These are phyloP conservation scores for Penicillium riverlandense DNA, from an alignment of 495 filamentous ascomycete genomes.

Conservation along the genomic window DNA sequence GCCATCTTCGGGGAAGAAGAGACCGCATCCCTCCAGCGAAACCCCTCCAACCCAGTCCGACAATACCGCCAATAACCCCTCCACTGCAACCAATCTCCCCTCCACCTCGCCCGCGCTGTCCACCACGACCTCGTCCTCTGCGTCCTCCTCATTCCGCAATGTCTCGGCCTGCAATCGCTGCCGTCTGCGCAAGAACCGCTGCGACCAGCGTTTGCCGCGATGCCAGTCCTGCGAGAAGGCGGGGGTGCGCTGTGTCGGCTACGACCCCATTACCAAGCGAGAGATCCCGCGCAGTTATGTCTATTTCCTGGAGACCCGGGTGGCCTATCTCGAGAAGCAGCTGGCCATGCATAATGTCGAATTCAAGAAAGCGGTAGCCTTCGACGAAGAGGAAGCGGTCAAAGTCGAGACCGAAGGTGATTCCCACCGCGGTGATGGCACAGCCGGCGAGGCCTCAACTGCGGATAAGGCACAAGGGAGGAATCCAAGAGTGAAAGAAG, in stretches of 20 bases:
- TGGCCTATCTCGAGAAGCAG: constrained; percentile 69
- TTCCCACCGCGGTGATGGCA: not conserved
- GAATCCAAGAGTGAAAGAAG: constrained; percentile 17
- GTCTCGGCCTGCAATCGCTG: constrained; percentile 93
- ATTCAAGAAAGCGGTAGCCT: constrained; percentile 64
- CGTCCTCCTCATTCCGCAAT: constrained; percentile 67
- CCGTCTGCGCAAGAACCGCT: constrained; percentile 83
- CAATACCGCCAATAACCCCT: constrained; percentile 8
- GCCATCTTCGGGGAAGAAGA: constrained; percentile 33
- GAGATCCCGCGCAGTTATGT: constrained; percentile 92
- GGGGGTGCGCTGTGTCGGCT: constrained; percentile 77
- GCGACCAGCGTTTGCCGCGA: constrained; percentile 81
- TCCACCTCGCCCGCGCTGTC: constrained; percentile 13
- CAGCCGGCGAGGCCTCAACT: constrained; percentile 6
- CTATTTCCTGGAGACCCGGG: constrained; percentile 80
- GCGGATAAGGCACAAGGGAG: constrained; percentile 16
- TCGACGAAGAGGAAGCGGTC: constrained; percentile 49
- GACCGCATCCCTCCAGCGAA: constrained; percentile 25
- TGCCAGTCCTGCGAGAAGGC: constrained; percentile 88
- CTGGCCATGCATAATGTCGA: constrained; percentile 58
- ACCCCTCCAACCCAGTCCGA: constrained; percentile 15
- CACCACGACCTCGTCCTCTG: constrained; percentile 18
- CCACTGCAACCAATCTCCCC: constrained; percentile 7
- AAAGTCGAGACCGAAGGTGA: constrained; percentile 20
- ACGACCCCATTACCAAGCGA: constrained; percentile 88